phyloP scores from a whole-genome alignment of 495 filamentous ascomycete species.

The Beverwykella pulmonaria region DNA sequence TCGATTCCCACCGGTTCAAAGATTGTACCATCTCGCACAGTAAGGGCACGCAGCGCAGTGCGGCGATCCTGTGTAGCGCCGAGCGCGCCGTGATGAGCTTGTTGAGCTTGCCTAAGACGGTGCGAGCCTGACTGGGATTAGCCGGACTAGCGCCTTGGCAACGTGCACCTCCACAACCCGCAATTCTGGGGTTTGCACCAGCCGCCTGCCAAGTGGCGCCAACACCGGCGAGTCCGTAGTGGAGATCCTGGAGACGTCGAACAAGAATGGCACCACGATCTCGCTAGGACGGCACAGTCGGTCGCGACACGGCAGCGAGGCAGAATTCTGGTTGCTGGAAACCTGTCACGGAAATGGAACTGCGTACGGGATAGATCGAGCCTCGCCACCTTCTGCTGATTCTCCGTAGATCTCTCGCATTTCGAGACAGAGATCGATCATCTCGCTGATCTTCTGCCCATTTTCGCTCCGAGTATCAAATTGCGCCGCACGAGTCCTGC shows the following conservation, averaged over 20 bases:
- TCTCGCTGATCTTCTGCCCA: too few species aligned
- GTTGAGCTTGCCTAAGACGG: not conserved
- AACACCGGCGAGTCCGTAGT: not conserved
- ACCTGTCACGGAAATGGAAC: not conserved
- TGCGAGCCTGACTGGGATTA: not conserved
- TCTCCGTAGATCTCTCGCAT: too few species aligned
- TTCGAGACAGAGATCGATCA: too few species aligned
- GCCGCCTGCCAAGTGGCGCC: not conserved
- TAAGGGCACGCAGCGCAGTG: not conserved
- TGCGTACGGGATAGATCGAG: too few species aligned
- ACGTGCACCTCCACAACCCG: not conserved
- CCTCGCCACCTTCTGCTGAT: too few species aligned
- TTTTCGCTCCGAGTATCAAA: too few species aligned
- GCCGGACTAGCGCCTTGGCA: not conserved
- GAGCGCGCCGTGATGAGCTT: not conserved
- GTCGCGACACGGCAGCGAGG: not conserved
- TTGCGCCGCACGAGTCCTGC: not conserved
- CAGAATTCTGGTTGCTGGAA: not conserved
- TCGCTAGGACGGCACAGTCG: not conserved
- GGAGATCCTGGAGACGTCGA: not conserved
- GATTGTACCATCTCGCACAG: not conserved
- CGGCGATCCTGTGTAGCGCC: not conserved
- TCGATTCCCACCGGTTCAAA: not conserved
- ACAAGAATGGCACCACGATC: not conserved
- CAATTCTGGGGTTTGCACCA: not conserved